Conservation (phyloP, 2,329 filamentous ascomycete species). For the Nannizzia gypsea region DNA sequence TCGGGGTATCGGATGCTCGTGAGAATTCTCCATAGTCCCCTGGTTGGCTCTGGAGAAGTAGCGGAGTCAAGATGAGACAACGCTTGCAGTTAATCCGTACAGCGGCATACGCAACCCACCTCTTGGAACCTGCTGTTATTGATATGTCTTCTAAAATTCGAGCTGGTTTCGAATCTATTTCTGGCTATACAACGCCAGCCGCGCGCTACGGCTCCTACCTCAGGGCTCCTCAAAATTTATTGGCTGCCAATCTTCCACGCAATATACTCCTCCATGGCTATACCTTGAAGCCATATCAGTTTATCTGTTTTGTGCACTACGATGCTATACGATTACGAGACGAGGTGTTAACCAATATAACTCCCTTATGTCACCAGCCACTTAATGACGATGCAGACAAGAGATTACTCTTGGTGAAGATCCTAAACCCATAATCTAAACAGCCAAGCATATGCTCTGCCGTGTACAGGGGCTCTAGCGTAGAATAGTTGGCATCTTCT, state of each 20-base stretch:
- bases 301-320: too few relatives aligned
- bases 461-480: neutral
- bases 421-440: neutral
- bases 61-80: neutral
- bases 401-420: neutral
- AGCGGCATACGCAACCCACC: neutral
- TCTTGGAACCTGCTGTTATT: neutral
- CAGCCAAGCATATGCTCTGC: neutral
- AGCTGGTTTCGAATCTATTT: neutral
- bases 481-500: too few relatives aligned
- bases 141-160: neutral
- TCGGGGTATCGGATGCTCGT: neutral
- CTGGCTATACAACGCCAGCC: neutral
- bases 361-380: neutral
- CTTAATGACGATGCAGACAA: neutral
- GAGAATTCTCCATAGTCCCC: neutral
- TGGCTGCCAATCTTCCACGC: too few relatives aligned
- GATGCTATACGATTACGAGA: neutral
- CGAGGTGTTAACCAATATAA: neutral
- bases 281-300: too few relatives aligned
- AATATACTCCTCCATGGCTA: too few relatives aligned
- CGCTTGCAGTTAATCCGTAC: neutral
- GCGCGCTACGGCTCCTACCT: too few relatives aligned
- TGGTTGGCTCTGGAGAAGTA: neutral
- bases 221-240: too few relatives aligned